Evolutionary conservation across 2,329 filamentous ascomycete species (phyloP).

Genomic region (Fusarium virguliforme): DNA sequence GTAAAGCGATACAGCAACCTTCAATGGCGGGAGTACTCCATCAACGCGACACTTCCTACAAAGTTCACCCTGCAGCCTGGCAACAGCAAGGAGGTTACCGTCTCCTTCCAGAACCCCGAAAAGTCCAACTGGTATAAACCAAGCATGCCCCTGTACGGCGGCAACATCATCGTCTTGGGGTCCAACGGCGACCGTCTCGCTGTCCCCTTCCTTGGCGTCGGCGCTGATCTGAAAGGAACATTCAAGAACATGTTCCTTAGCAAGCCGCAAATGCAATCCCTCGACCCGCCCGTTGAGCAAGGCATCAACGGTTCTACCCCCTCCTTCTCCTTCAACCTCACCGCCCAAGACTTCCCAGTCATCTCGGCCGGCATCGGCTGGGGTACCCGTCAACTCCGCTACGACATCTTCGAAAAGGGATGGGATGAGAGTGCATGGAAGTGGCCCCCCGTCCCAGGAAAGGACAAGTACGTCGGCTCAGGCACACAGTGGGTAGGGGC

Average conservation of each 20-base stretch:
- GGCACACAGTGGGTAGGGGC: slow-evolving; percentile 15
- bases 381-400: slow-evolving; percentile 46
- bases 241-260: background rate
- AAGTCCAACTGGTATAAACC: slow-evolving; percentile 7
- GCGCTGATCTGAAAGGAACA: slow-evolving; percentile 17
- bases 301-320: background rate
- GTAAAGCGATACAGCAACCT: background rate
- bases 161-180: slow-evolving; percentile 32
- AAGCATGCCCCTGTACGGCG: slow-evolving; percentile 27
- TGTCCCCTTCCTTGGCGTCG: slow-evolving; percentile 47
- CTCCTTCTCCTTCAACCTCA: slow-evolving; percentile 68
- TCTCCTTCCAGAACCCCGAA: slow-evolving; percentile 17
- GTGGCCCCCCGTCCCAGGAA: slow-evolving; percentile 18
- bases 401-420: slow-evolving; percentile 34
- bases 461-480: slow-evolving; percentile 25
- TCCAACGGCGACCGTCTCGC: slow-evolving; percentile 54
- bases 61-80: slow-evolving; percentile 22
- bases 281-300: background rate
- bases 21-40: background rate
- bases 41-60: slow-evolving; percentile 24
- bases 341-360: slow-evolving; percentile 43
- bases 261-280: background rate
- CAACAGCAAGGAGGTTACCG: slow-evolving; percentile 12
- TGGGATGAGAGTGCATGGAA: slow-evolving; percentile 27
- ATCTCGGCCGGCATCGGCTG: slow-evolving; percentile 36